Evolutionary conservation across 164 flowering plant genomes (phyloP), one percentile per base, ranked within the genome.

Genomic region (Chimonanthus salicifolius): DNA sequence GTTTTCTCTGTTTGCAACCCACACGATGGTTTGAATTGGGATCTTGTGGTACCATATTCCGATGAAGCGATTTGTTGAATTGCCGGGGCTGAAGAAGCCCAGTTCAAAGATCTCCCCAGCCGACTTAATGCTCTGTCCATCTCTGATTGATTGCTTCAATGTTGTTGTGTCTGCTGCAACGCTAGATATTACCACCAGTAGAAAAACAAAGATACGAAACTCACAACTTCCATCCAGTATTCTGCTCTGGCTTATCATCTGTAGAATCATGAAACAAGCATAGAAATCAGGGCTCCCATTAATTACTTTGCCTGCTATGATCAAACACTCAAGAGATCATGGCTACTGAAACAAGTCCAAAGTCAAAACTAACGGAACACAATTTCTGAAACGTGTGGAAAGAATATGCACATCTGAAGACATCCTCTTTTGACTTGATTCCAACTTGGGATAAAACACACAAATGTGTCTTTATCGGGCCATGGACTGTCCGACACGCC

Each of bases 21-120:
- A 73, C 5, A 73, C 63, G 33, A 64, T 4, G 4, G 47, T 65
- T 6, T 8, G 63, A 5, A 6, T 16, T 50, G 70, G 64, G 64
- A 50, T 44, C 9, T 66, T 65, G 21, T 65, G 49, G 64, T 73
- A 73, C 75, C 70, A 73, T 50, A 66, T 51, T 4, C 75, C 75
- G 3, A 73, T 7, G 49, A 65, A 73, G 33, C 75, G 63, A n/a
- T 49, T 13, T 2, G 33, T 43, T 10, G 70, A 51, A 54, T 73
- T 50, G 5, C 70, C 64, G 8, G 64, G 50, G 43, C 75, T 66
- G 70, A 73, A 73, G 75, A 73, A 73, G 5, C 76, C 76, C 15
- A 74, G 47, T 20, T 45, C 62, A 47, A 74, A 67, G 71, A 5
- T 58, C 7, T 58, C 65, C 6, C 70, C 67, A 1, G 50, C 54